Base-by-base conservation (phyloP, 129 eudicot genomes). In the Escallonia rubra region DNA sequence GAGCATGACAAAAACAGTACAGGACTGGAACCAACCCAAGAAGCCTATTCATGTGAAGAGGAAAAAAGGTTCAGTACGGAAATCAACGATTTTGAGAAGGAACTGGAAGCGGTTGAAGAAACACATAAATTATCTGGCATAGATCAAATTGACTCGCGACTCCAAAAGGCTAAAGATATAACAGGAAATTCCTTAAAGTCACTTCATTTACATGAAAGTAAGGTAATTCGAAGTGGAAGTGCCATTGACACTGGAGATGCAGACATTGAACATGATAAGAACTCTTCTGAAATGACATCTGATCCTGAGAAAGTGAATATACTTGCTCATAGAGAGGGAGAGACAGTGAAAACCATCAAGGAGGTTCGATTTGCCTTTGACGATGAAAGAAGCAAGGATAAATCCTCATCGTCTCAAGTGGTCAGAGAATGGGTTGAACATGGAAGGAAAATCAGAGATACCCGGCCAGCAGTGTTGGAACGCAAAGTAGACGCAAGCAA, bases 51-150 rank as follows among this genome's bases (percentile, higher is more conserved):
- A 15, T 45, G 59, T 16, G 79, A 40, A 16, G 74, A 66, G 16
- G 14, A 70, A 41, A 69, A 15, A 66, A 61, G 56, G 54, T 8
- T 75, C 51, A 51, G 51, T 14, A 44, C 76, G 61, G 70, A 57
- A 49, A 51, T n/a, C 7, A 70, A 46, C 43, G 59, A 42, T 45
- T 45, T 61, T 74, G 62, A 59, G 71, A 66, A 66, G 66, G 81
- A 72, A 75, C 42, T 62, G 41, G 81, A 76, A 72, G 67, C 56
- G n/a, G 78, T 54, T 80, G 82, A 74, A 72, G 83, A 78, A 66
- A 57, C 46, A 50, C 51, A 59, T 43, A 57, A 71, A 64, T 72
- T 74, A 23, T 38, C 58, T 67, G 54, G 58, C 57, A 59, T 51
- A 72, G 71, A 65, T 71, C 57, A 61, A 34, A 66, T 45, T 45